Evolutionary conservation across 306 rosid genomes (phyloP).

Genomic region (Fagus sylvatica): DNA sequence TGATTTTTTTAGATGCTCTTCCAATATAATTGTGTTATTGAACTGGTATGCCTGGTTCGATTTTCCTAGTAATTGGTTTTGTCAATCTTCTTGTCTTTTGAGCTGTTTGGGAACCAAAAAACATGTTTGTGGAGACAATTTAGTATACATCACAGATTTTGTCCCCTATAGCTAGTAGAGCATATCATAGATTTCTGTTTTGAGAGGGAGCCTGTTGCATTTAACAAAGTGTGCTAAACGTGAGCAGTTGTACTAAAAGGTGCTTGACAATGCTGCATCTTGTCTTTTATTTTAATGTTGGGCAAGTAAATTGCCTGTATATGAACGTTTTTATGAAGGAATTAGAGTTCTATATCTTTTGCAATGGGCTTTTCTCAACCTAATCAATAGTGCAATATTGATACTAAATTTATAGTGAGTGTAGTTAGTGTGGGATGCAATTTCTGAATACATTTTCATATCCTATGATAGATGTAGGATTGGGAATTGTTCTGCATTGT

Average conservation of each 20-base stretch:
- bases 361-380: background rate
- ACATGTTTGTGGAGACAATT: conserved; percentile 13
- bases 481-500: no score
- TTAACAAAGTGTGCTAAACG: background rate
- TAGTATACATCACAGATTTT: background rate
- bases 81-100: background rate
- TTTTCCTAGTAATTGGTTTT: background rate
- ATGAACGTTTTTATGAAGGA: background rate
- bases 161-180: background rate
- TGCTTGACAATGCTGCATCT: background rate
- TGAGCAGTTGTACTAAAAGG: background rate
- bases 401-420: background rate
- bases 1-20: conserved; percentile 7
- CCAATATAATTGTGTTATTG: conserved; percentile 11
- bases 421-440: background rate
- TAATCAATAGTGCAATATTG: background rate
- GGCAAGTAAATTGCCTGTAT: background rate
- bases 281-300: background rate
- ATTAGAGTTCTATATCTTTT: background rate
- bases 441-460: background rate
- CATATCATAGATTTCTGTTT: background rate
- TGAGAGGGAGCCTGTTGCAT: background rate
- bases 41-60: background rate
- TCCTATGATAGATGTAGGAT: no score
- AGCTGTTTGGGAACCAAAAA: conserved; percentile 16